Evolutionary conservation across 2,329 filamentous ascomycete species (phyloP), one percentile per base, ranked within the genome.

Genomic region (Arthrobotrys pseudoclavata): DNA sequence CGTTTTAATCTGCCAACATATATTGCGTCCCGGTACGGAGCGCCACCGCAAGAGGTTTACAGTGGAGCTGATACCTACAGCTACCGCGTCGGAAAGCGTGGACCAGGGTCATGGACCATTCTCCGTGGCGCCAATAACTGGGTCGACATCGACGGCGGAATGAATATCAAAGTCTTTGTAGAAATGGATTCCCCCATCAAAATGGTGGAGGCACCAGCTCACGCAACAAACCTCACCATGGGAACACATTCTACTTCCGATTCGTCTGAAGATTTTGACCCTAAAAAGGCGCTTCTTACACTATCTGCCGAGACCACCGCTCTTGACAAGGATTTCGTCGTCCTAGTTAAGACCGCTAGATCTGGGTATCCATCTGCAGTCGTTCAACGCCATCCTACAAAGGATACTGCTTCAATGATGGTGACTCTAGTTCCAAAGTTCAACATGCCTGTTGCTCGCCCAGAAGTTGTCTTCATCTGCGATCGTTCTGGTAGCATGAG

Each of bases 391-490:
- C 91, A 93, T 79, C 87, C 90, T 0, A 87, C 84, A 0, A 85
- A 91, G 1, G 85, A 88, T 68, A 89, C 91, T 60, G 86, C 88
- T 2, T 90, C 91, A 0, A 82, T 93, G 72, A 92, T 94, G 90
- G 85, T 87, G 0, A 92, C 91, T 0, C 84, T 93, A 0, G 90
- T 93, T 0, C 91, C 91, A 1, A 90, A 89, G 78, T 92, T 92
- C 83, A 85, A 85, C n/a, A 84, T 92, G 0, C 88, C 88, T 0
- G 82, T 86, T 0, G 85, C 86, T 15, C 84, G 83, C 18, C 87
- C 87, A 0, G 91, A 94, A 81, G 86, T 94, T 22, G 88, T 93
- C 18, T 93, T 94, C 79, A 84, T 94, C 3, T 91, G 89, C 69
- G 91, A 94, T 82, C 87, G 91, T 63, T 92, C 90, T 69, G 91